Evolutionary conservation across 768 basidiomycete species (phyloP), one percentile per base, ranked within the genome.

Genomic region (Macrocybe gigantea): DNA sequence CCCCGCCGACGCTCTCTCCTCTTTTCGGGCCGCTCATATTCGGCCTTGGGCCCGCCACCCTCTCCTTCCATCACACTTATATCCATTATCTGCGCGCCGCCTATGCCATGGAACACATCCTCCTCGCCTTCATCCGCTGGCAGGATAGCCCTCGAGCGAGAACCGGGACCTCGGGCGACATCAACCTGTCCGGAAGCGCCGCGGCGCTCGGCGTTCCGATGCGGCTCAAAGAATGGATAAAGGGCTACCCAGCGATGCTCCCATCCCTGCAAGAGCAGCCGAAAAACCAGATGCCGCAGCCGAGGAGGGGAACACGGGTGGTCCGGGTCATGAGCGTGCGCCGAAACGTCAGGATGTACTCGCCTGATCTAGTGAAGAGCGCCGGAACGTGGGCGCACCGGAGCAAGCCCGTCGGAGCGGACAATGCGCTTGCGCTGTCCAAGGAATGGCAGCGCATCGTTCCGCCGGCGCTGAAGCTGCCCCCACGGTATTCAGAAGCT

Each of bases 1-100:
- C 93, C 0, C 93, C 93, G 0, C 87, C 89, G 13, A 83, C 91
- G 1, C 79, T 98, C 35, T 90, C 93, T 1, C 82, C 90, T 11
- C 77, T 95, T 5, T 95, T 97, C 61, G 88, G 88, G 0, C 92
- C 93, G 1, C 71, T 95, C 22, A 67, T 98, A 41, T 97, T 97
- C 54, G 93, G 93, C 45, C 78, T 94, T 49, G 74, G 74, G 9
- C 72, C 75, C 1, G 68, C 74, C 29, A 69, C 72, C 1, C 66
- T 75, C 44, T 65, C 72, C 5, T 77, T 77, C 58, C 74, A 74
- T 49, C 72, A 75, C 59, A 65, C 74, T 1, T 77, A 77, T 55
- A 58, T 70, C 6, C 74, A 73, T 58, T 98, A 92, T 62, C 79
- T 95, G 32, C 83, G 88, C 39, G 77, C 89, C 11, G 84, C 85